Base-by-base conservation (phyloP, 805 yeast genomes). In the Hyphopichia homilentoma region DNA sequence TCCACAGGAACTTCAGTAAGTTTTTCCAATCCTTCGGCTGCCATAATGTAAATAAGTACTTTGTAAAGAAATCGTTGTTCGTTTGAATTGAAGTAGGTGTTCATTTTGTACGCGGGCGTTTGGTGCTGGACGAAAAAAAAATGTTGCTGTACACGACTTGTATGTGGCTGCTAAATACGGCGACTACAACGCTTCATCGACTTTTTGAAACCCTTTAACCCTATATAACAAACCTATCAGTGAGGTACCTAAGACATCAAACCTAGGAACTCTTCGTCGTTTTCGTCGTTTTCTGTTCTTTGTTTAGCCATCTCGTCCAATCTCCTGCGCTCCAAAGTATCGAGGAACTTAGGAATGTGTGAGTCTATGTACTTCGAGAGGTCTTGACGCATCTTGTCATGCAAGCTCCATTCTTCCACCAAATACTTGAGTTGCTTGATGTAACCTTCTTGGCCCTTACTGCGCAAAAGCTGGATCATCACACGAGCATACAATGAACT, bases 1-100 rank as follows among this genome's bases (percentile, higher is more conserved):
- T 87, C 96, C 43, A 80, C 74, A 50, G 97, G 96, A 40, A 85
- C 82, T 59, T 89, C 95, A 24, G 87, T 73, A 38, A 84, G 52
- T 59, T 82, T 84, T 59, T 84, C 94, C 53, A 79, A 69, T 48
- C 80, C 80, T 56, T 76, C 81, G 33, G 61, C 52, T 50, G 75
- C 74, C 71, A 65, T 66, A 39, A 14, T 45, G 36, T 28, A 32
- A n/a, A n/a, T n/a, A n/a, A n/a, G n/a, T n/a, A n/a, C n/a, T n/a
- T n/a, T n/a, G n/a, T n/a, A n/a, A n/a, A n/a, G n/a, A n/a, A n/a
- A n/a, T n/a, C n/a, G n/a, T n/a, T n/a, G n/a, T n/a, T n/a, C 11
- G 22, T 21, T 21, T 21, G 8, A 14, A 26, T 5, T 26, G 29
- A 26, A 26, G 14, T 21, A 11, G 22, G n/a, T n/a, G n/a, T n/a